phyloP scores from a whole-genome alignment of 2,329 filamentous ascomycete genomes.

The Fusarium buxicola region DNA sequence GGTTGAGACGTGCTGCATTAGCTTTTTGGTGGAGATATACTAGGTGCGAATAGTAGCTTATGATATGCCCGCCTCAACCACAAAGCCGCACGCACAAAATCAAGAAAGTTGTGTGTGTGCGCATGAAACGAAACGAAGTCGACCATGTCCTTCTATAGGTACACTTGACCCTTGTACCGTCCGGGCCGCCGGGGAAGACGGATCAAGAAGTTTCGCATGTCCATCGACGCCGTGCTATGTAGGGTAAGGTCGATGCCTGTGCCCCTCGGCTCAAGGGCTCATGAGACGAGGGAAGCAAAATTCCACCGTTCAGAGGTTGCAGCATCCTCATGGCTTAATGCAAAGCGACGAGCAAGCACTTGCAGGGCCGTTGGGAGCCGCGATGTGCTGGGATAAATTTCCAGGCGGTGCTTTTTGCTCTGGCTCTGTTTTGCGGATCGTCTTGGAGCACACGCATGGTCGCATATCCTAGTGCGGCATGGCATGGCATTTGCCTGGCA shows the following conservation, averaged over 20 bases:
- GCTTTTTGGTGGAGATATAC: constrained; percentile 1
- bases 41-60: background rate
- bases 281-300: constrained; percentile 5
- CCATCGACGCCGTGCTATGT: constrained; percentile 12
- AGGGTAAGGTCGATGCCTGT: constrained; percentile 31
- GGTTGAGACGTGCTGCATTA: constrained; percentile 37
- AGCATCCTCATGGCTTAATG: constrained; percentile 24
- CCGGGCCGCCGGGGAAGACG: constrained; percentile 18
- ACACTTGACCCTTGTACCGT: background rate
- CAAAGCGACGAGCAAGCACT: constrained; percentile 9
- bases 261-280: constrained; percentile 22
- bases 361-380: constrained; percentile 21
- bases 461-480: constrained; percentile 14
- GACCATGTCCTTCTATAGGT: background rate
- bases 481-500: background rate
- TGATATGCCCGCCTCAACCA: constrained; percentile 1
- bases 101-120: constrained; percentile 6
- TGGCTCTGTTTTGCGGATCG: constrained; percentile 12
- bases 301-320: constrained; percentile 18
- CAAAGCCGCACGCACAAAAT: background rate
- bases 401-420: constrained; percentile 4
- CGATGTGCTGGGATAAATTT: constrained; percentile 22
- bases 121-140: constrained; percentile 1
- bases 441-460: constrained; percentile 4
- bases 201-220: constrained; percentile 6